These are phyloP conservation scores for Trypanosoma avium DNA, from an alignment of 208 protist species.

Conservation along the genomic window DNA sequence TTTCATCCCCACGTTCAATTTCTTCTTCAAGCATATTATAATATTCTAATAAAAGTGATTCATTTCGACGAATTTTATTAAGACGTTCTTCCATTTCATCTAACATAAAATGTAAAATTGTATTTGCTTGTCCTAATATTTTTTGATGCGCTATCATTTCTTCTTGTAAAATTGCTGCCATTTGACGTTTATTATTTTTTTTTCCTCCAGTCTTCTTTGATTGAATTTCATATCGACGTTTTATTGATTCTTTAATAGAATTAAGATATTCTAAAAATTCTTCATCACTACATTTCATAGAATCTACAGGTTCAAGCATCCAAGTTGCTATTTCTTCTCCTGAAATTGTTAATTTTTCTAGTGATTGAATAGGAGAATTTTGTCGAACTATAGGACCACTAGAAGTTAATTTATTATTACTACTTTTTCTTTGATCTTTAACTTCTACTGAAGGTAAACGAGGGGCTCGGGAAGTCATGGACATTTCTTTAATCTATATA, in stretches of 20 bases:
- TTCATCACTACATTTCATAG: constrained; percentile 18
- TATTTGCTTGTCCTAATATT: constrained; percentile 32
- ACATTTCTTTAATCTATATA: too few species aligned
- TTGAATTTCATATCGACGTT: not conserved
- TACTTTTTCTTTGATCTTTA: too few species aligned
- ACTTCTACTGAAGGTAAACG: too few species aligned
- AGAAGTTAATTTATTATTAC: too few species aligned
- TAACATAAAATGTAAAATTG: constrained; percentile 36
- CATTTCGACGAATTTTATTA: constrained; percentile 24
- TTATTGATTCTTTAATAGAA: constrained; percentile 2
- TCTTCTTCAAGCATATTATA: constrained; percentile 64
- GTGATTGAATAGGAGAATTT: too few species aligned
- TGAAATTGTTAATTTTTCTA: too few species aligned
- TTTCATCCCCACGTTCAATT: constrained; percentile 26
- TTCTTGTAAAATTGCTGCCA: constrained; percentile 21
- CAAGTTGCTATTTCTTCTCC: not conserved
- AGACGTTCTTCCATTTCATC: constrained; percentile 38
- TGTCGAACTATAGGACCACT: too few species aligned
- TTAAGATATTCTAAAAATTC: constrained; percentile 5
- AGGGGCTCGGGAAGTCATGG: too few species aligned
- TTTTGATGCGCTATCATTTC: constrained; percentile 28
- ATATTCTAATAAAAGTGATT: constrained; percentile 53
- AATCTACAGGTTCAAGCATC: constrained; percentile 1
- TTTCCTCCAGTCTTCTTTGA: constrained; percentile 21
- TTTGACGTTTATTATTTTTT: constrained; percentile 10